phyloP scores from a whole-genome alignment of 2,329 filamentous ascomycete species.

The Colletotrichum echinochloae region DNA sequence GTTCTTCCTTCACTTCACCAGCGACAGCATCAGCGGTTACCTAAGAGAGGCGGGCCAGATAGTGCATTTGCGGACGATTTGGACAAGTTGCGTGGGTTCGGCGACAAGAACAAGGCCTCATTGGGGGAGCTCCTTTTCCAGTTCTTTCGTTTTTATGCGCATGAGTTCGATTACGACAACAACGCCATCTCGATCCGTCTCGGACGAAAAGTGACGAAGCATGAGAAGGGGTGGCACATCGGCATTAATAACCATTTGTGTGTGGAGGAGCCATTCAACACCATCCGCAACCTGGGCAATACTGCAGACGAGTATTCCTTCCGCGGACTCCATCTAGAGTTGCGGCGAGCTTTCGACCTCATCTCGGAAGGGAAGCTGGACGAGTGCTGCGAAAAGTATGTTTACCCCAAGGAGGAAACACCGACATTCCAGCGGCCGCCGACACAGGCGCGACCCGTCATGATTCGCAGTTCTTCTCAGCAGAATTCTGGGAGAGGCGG shows the following conservation, averaged over 20 bases:
- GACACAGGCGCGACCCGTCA: conserved; percentile 65
- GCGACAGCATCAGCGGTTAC: conserved; percentile 70
- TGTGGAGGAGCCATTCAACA: conserved; percentile 97
- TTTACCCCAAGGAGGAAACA: conserved; percentile 87
- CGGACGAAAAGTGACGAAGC: conserved; percentile 82
- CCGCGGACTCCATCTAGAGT: conserved; percentile 87
- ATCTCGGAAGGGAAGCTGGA: conserved; percentile 83
- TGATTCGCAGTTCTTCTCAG: conserved; percentile 72
- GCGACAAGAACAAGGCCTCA: conserved; percentile 82
- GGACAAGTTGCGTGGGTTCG: conserved; percentile 78
- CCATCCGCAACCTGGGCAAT: conserved; percentile 88
- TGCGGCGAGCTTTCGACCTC: conserved; percentile 87
- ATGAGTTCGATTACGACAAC: conserved; percentile 91
- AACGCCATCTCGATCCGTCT: conserved; percentile 86
- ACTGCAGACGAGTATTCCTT: conserved; percentile 97
- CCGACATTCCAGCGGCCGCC: conserved; percentile 68
- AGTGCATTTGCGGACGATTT: conserved; percentile 91
- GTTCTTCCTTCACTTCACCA: conserved; percentile 89
- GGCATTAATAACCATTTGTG: conserved; percentile 86
- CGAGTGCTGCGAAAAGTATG: conserved; percentile 88
- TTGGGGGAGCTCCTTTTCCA: conserved; percentile 90
- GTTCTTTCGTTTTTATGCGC: conserved; percentile 94
- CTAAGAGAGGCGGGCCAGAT: conserved; percentile 69
- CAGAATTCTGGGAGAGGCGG: conserved; percentile 63
- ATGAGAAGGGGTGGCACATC: conserved; percentile 89